Evolutionary conservation across 164 flowering plant species (phyloP), one percentile per base, ranked within the genome.

Genomic region (Akebia trifoliata): DNA sequence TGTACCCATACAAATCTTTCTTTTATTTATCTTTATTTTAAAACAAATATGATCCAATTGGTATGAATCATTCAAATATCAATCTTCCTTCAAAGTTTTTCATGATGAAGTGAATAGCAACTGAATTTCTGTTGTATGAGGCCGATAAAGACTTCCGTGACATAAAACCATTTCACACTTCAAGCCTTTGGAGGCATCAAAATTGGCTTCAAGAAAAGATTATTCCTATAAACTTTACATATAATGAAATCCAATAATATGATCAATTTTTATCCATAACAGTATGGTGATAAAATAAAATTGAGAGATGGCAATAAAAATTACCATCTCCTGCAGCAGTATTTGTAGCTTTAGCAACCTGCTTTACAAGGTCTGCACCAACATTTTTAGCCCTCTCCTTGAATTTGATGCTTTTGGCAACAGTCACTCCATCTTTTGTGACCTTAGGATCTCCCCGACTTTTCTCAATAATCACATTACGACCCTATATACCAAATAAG

Each of bases 361-460:
- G 91, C 74, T 92, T 92, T 32, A 92, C 85, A 60, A 92, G 90
- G 46, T 76, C 75, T 34, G 98, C 96, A 58, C 98, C 98, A 60
- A 89, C 66, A 72, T 92, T 83, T 64, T 86, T 92, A 45, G 75
- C 78, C 64, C 69, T 88, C 12, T 86, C 85, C 59, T 76, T 51
- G 66, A 91, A 91, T 3, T 52, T 63, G 36, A 88, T 84, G 79
- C 96, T 88, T 75, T 83, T 86, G 57, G 96, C 98, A 59, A 91
- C 96, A 34, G 95, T 86, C 8, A 83, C 93, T 50, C 98, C 98
- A 73, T 92, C 98, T 61, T 92, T 92, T 43, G 98, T 92, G 53
- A 92, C 84, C 72, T 78, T 83, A 11, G 96, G 98, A 50, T 15
- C 49, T 31, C 79, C 76, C 8, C 10, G 65, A 21, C 70, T 75